Evolutionary conservation across 208 protist genomes (phyloP).

Genomic region (Leishmania guyanensis): DNA sequence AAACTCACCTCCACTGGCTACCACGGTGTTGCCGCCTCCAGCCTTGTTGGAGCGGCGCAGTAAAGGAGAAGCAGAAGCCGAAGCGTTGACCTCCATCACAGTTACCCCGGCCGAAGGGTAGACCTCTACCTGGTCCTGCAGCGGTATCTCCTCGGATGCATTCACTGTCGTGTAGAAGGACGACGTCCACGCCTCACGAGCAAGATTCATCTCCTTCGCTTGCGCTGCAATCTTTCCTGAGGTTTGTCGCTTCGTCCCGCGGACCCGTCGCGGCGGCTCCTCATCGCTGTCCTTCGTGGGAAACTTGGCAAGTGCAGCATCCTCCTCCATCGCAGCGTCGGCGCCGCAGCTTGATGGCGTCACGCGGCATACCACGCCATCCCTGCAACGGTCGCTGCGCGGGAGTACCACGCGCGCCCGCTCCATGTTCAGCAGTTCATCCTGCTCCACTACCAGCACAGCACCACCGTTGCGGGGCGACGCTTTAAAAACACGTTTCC

Average conservation of each 20-base stretch:
- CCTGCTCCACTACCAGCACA: slow-evolving; percentile 28
- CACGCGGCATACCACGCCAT: slow-evolving; percentile 26
- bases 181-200: slow-evolving; percentile 27
- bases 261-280: neutral
- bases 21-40: slow-evolving; percentile 6
- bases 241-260: neutral
- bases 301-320: neutral
- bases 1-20: slow-evolving; percentile 65
- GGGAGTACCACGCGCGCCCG: neutral
- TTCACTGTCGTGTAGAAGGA: slow-evolving; percentile 29
- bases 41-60: slow-evolving; percentile 13
- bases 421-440: slow-evolving; percentile 17
- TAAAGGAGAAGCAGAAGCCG: neutral
- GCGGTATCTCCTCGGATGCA: slow-evolving; percentile 16
- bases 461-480: slow-evolving; percentile 1
- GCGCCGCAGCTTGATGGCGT: neutral
- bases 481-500: neutral
- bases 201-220: slow-evolving; percentile 5
- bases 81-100: slow-evolving; percentile 13
- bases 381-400: slow-evolving; percentile 13
- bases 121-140: slow-evolving; percentile 41
- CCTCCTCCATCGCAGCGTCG: slow-evolving; percentile 1
- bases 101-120: slow-evolving; percentile 33
- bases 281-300: neutral
- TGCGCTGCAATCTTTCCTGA: neutral